phyloP scores from a whole-genome alignment of 129 eudicot genomes.

The Flaveria robusta region DNA sequence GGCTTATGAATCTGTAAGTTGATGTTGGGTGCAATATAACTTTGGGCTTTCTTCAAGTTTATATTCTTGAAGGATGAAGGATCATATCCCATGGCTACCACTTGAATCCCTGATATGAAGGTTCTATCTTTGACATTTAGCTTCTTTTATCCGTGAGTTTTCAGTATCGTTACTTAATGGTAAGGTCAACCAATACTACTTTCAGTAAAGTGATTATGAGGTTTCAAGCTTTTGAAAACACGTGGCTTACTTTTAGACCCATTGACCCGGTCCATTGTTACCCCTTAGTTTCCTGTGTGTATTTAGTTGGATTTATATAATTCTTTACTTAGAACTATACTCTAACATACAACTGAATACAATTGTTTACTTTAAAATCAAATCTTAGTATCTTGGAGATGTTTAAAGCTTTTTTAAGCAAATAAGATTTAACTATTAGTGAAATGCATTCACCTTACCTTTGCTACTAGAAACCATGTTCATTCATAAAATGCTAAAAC shows the following conservation, averaged over 20 bases:
- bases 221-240: not conserved
- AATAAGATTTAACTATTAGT: not conserved
- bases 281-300: not conserved
- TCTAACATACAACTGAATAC: no score
- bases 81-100: conserved; percentile 17
- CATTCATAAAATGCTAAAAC: not conserved
- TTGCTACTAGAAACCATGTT: not conserved
- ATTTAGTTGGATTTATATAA: not conserved
- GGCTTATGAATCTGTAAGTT: conserved; percentile 39
- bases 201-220: not conserved
- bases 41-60: conserved; percentile 38
- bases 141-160: conserved; percentile 10
- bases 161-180: not conserved
- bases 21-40: conserved; percentile 40
- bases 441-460: not conserved
- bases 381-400: not conserved
- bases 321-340: not conserved
- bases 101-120: not conserved
- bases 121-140: conserved; percentile 5
- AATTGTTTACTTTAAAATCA: no score
- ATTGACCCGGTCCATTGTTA: not conserved
- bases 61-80: conserved; percentile 33
- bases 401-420: not conserved
- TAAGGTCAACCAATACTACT: not conserved
- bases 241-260: not conserved